Evolutionary conservation across 2,329 filamentous ascomycete species (phyloP), one percentile per base, ranked within the genome.

Genomic region (Xylariomycetidae sp.): DNA sequence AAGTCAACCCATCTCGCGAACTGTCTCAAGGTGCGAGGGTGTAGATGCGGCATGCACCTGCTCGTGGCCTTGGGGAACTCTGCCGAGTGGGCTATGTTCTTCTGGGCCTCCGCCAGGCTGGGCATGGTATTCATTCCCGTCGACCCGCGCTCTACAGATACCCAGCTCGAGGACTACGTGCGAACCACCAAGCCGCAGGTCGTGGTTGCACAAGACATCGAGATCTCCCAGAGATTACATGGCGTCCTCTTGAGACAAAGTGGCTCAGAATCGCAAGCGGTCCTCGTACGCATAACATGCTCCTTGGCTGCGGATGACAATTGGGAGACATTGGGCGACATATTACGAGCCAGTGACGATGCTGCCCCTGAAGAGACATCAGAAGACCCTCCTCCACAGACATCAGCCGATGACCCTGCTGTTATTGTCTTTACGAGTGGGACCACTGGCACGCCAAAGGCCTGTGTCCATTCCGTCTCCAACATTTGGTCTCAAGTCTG

Each of bases 401-500:
- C n/a, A 12, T 16, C 8, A n/a, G 18, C n/a, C 7, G n/a, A 29
- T 16, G 4, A 5, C 8, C 29, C 29, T 5, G 23, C 17, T 10
- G 29, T 31, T 13, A 18, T 31, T 12, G 29, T 31, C 16, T 31
- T 31, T 18, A 31, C 29, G 4, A 31, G 29, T 22, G 29, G 29
- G 6, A 31, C 29, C 16, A 31, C 29, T 7, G 29, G 29, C 16
- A 6, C 16, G 9, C 29, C 29, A 8, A 31, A 31, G 23, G 29
- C 17, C 17, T 31, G 29, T n/a, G 17, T 15, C 14, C 29, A 7
- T n/a, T 20, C 29, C n/a, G 19, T 18, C 17, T 16, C 29, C 15
- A 31, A 31, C 17, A 31, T 31, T 11, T 31, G 29, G 29, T 31
- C 29, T 15, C 16, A 31, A 15, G 18, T 22, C 9, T 18, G 5